Base-by-base conservation (phyloP, 1,139 yeast genomes). In the Suhomyces panamericanus region DNA sequence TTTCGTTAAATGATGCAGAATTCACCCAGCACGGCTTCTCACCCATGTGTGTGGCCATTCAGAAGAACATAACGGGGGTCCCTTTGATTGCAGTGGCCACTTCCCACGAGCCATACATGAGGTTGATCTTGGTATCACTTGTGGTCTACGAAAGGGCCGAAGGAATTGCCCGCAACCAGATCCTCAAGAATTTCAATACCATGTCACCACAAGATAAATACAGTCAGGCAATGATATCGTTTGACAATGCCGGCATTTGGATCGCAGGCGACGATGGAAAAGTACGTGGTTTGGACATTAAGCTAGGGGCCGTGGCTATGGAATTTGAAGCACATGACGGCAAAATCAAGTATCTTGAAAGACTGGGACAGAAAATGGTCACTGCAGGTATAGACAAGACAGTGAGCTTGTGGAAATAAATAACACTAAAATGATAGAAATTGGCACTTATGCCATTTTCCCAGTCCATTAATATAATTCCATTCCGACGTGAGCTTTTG, bases 1-100 rank as follows among this genome's bases (percentile, higher is more conserved):
- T 86, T 6, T 84, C 93, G 0, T 65, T 86, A 45, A 86, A 85
- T 58, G 90, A 83, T 58, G 87, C 95, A 0, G 86, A 85, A 54
- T 87, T 85, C 55, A 75, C 83, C n/a, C 76, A 83, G 31, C 77
- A 81, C 46, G 77, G 83, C 1, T 87, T 87, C 60, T 75, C 84
- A 16, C 85, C 88, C 2, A 70, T 82, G 63, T 65, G 69, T 34
- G 64, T 83, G 35, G 55, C 70, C 4, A 56, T 76, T 28, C 60
- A 54, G 47, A 46, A 43, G 4, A 41, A 28, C 10, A 44, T 55
- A 3, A 48, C 17, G 24, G 34, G 27, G 10, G 40, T 57, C 5
- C 70, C 73, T 8, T 52, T 69, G 48, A 53, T 81, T 15, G 80
- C 80, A 0, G 75, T 83, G 1, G 88, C 82, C 0, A 87, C 96